A percentile compares a stretch with the other conserved stretches of the same genome.
These are phyloP conservation scores for Suillus clintonianus DNA, from an alignment of 768 basidiomycete species.

Conservation along the genomic window DNA sequence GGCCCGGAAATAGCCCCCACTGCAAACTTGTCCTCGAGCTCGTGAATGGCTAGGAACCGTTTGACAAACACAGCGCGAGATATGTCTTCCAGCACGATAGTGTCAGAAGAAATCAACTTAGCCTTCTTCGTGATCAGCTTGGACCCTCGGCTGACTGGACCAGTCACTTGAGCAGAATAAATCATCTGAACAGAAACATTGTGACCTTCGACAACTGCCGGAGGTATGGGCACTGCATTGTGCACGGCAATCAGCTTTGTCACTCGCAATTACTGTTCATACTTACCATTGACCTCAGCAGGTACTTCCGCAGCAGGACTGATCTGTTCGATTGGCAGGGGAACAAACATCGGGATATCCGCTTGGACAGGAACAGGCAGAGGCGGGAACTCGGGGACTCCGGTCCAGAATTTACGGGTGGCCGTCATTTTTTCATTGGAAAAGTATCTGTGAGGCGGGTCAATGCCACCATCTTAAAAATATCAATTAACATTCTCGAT, in stretches of 20 bases:
- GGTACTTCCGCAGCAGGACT: no score
- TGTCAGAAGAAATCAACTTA: neutral
- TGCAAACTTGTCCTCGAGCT: constrained; percentile 15
- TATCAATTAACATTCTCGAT: neutral
- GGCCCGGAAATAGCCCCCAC: constrained; percentile 21
- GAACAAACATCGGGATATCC: no score
- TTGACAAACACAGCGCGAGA: constrained; percentile 8
- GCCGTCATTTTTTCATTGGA: neutral
- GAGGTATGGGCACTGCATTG: no score
- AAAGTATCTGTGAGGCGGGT: neutral
- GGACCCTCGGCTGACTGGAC: neutral
- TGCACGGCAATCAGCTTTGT: no score
- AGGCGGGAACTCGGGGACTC: neutral
- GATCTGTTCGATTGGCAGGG: no score
- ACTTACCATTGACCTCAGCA: no score
- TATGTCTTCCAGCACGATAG: neutral
- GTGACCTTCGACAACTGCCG: neutral
- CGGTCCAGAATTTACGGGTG: neutral
- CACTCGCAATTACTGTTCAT: no score
- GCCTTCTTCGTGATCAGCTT: neutral
- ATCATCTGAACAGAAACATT: neutral
- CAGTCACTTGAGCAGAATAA: neutral
- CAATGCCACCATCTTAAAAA: no score
- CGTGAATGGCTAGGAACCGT: constrained; percentile 11
- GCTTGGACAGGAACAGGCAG: neutral